Base-by-base conservation (phyloP, 345 rosid species). In the Eucalyptus melliodora region DNA sequence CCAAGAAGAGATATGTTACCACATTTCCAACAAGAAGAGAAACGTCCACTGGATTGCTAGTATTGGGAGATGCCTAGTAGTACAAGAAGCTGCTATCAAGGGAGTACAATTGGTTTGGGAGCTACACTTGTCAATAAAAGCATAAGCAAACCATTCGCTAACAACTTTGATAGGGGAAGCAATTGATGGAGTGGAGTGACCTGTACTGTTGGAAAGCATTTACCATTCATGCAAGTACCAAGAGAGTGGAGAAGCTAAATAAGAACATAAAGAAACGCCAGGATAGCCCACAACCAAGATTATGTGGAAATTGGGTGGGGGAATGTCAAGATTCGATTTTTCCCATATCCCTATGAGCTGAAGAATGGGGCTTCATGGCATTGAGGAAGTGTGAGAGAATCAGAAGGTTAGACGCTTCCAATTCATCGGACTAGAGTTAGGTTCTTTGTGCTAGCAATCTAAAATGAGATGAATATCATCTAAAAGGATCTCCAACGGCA, bases 81-180 rank as follows among this genome's bases (percentile, higher is more conserved):
- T 69, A 69, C 24, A 34, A 16, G 44, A 31, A 31, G 2, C 37
- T 8, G 42, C 42, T 67, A 9, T 44, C 9, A 8, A 44, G 45
- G 45, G 45, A 44, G 45, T 44, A 44, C 45, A 44, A 44, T 44
- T 44, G 45, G 44, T 69, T 69, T 17, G 13, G 23, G 44, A 69
- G 81, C 12, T 16, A 1, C 1, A 0, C 2, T 31, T 34, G 81
- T 69, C 44, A 65, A 65, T 10, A 16, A 65, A 65, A n/a, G 37
- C 19, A 65, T n/a, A 65, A 30, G 72, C 0, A 6, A 65, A 0
- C 16, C 37, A 65, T 65, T 30, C 0, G 3, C 19, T 15, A 65
- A 30, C 34, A 30, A 60, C 69, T 60, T 27, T 27, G 69, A 13
- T 60, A 13, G 8, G 34, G 9, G 69, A 65, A 7, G 72, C 37